Evolutionary conservation across 176 grass and related monocot genomes (phyloP).

Genomic region (Aechmea fasciata): DNA sequence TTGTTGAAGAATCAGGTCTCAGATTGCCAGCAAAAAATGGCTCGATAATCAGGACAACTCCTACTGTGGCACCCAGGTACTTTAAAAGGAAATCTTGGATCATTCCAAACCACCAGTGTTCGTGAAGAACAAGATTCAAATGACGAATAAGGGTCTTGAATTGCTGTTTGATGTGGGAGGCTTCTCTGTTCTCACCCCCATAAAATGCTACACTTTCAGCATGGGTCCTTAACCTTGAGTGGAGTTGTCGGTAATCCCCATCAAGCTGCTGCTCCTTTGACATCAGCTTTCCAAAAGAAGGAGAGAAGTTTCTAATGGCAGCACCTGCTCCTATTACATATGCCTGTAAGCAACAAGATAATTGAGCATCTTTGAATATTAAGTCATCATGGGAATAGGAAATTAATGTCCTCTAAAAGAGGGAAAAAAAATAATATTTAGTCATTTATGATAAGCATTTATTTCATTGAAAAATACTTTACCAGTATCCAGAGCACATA

Average conservation of each 20-base stretch:
- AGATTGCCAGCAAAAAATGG: constrained; percentile 92
- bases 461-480: constrained; percentile 16
- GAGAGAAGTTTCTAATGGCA: constrained; percentile 83
- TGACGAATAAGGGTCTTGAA: constrained; percentile 75
- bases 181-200: constrained; percentile 86
- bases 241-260: constrained; percentile 95
- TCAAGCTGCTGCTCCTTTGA: constrained; percentile 90
- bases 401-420: not conserved
- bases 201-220: constrained; percentile 99
- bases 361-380: not conserved
- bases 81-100: constrained; percentile 99
- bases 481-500: constrained; percentile 97
- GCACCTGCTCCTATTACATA: constrained; percentile 89
- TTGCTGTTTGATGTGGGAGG: constrained; percentile 66
- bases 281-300: constrained; percentile 90
- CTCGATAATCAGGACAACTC: constrained; percentile 91
- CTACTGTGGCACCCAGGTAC: constrained; percentile 95
- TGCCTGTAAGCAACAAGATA: constrained; percentile 49
- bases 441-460: constrained; percentile 15
- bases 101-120: constrained; percentile 99
- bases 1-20: constrained; percentile 84
- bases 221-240: constrained; percentile 92
- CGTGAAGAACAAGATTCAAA: constrained; percentile 77
- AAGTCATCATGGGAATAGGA: not conserved
- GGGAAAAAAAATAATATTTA: not conserved